These are phyloP conservation scores for Pelagomonas calceolata DNA, from an alignment of 108 stramenopile species.

Conservation along the genomic window DNA sequence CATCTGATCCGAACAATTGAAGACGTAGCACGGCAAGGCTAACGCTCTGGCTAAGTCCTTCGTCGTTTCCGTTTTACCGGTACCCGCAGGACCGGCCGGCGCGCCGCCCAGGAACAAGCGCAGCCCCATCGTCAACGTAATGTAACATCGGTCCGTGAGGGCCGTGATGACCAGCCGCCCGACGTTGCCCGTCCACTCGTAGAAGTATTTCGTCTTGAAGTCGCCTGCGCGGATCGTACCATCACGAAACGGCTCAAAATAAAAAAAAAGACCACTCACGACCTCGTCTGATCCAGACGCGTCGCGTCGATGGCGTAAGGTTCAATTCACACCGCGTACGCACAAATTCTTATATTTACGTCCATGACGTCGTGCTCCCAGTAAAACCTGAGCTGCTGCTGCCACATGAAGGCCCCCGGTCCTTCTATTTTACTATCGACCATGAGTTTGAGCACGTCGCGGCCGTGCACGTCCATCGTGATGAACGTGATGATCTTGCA, in stretches of 20 bases:
- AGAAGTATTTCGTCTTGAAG: slow-evolving; percentile 77
- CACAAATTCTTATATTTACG: slow-evolving; percentile 69
- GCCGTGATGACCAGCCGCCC: slow-evolving; percentile 80
- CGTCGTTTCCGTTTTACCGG: slow-evolving; percentile 80
- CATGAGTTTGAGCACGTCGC: slow-evolving; percentile 72
- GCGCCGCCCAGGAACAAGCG: slow-evolving; percentile 78
- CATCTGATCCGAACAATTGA: slow-evolving; percentile 87
- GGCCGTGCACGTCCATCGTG: slow-evolving; percentile 80
- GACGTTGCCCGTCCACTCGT: slow-evolving; percentile 82
- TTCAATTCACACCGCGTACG: too few relatives aligned
- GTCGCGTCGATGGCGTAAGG: too few relatives aligned
- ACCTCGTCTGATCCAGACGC: too few relatives aligned
- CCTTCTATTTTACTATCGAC: slow-evolving; percentile 70
- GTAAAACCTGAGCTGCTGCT: slow-evolving; percentile 77
- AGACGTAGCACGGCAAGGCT: slow-evolving; percentile 80
- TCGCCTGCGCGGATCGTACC: too few relatives aligned
- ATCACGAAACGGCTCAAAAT: too few relatives aligned
- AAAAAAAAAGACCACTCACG: too few relatives aligned
- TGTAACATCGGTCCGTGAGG: slow-evolving; percentile 81
- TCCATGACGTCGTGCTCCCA: slow-evolving; percentile 62
- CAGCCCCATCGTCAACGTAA: slow-evolving; percentile 79
- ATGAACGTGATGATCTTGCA: slow-evolving; percentile 80
- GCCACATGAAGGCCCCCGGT: slow-evolving; percentile 68
- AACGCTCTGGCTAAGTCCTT: slow-evolving; percentile 74
- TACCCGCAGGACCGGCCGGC: slow-evolving; percentile 83